Base-by-base conservation (phyloP, 78 protist genomes). In the Tieghemostelium lacteum region DNA sequence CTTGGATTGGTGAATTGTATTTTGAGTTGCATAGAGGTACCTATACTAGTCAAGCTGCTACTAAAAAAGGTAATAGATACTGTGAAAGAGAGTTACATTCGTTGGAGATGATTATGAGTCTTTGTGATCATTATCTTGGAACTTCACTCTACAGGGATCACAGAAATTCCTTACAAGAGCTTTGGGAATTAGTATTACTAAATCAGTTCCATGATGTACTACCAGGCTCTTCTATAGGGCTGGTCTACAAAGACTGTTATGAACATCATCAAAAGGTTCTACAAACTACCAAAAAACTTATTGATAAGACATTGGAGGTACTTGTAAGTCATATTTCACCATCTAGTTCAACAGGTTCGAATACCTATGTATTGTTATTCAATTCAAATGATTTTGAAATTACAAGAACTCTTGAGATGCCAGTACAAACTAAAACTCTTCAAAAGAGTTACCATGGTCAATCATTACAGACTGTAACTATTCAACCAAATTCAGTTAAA, bases 21-120 rank as follows among this genome's bases (percentile, higher is more conserved):
- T 75, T 96, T n/a, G 97, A 96, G 39, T 54, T 85, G 16, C 97
- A 96, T 62, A 76, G 97, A 36, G 97, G 97, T 20, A 94, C 97
- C 37, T 95, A 93, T 73, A 96, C 97, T 2, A 50, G 86, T 4
- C 97, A 96, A 52, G 93, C 95, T 10, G 6, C 45, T 0, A 83
- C 69, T 0, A 94, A 94, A 37, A 20, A 28, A 5, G 87, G 93
- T 17, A 96, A 96, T 42, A 75, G 97, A n/a, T 42, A 60, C 26
- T 49, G 93, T 37, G 96, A 96, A 58, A 4, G 55, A 6, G 39
- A 86, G 39, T 42, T 96, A 60, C 92, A 78, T 36, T 69, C 93
- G 5, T 36, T 55, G 19, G 97, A 96, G 55, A 20, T 76, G 61
- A 36, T 75, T 3, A 19, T 86, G 0, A 39, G 93, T 5, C 52